phyloP scores from a whole-genome alignment of 2,329 filamentous ascomycete species.

The Chrysoporthe puriensis region DNA sequence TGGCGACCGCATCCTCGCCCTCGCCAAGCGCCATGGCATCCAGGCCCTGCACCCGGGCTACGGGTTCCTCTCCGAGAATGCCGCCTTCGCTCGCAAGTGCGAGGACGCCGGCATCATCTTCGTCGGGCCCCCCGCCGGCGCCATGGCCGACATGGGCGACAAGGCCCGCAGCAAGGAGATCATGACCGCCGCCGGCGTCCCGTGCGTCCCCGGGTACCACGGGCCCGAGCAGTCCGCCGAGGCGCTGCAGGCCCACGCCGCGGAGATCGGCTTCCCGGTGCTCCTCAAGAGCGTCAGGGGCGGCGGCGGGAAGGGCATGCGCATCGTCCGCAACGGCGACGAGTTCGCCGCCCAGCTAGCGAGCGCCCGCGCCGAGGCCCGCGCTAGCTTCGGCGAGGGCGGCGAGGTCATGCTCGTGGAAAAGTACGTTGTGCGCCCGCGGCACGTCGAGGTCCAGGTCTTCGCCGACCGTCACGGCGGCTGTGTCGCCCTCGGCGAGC shows the following conservation, averaged over 20 bases:
- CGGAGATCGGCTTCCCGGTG: conserved; percentile 69
- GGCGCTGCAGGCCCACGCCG: conserved; percentile 68
- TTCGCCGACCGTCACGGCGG: conserved; percentile 82
- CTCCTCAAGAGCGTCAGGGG: conserved; percentile 80
- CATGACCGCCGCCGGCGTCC: conserved; percentile 92
- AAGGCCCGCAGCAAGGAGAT: conserved; percentile 95
- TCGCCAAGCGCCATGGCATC: conserved; percentile 85
- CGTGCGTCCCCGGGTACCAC: conserved; percentile 95
- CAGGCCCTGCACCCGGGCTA: conserved; percentile 95
- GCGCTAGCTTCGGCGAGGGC: conserved; percentile 79
- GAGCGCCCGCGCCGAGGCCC: conserved; percentile 75
- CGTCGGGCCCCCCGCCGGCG: conserved; percentile 84
- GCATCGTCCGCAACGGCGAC: conserved; percentile 68
- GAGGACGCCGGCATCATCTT: conserved; percentile 90
- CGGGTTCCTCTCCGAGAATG: conserved; percentile 94
- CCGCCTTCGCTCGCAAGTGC: conserved; percentile 85
- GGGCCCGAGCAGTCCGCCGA: conserved; percentile 76
- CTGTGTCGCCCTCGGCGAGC: conserved; percentile 82
- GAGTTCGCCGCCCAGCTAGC: conserved; percentile 73
- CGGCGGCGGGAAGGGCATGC: conserved; percentile 84
- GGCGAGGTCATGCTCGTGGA: conserved; percentile 83
- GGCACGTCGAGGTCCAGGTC: conserved; percentile 89
- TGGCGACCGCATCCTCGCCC: conserved; percentile 85
- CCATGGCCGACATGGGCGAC: conserved; percentile 89
- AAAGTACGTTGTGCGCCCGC: conserved; percentile 75